phyloP scores from a whole-genome alignment of 345 rosid species.

The Lepidium africanum region DNA sequence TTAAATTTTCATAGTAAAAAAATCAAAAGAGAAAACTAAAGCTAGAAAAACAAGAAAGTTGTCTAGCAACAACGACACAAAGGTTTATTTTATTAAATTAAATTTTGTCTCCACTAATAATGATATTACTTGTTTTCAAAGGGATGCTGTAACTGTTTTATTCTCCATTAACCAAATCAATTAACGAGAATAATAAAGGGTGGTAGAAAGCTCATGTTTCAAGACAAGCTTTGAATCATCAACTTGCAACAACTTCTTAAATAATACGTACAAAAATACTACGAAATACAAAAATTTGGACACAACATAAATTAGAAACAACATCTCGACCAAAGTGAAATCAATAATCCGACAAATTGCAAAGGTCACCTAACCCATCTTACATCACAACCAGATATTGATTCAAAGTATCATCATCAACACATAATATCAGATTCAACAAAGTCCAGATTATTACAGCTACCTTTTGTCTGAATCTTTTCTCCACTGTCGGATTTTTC shows the following conservation, averaged over 20 bases:
- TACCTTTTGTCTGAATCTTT: not conserved
- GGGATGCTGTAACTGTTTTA: conserved; percentile 16
- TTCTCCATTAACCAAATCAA: conserved; percentile 5
- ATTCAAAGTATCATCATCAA: not conserved
- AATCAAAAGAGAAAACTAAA: not conserved
- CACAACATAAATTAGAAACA: not conserved
- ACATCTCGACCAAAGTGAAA: conserved; percentile 5
- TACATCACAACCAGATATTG: conserved; percentile 6
- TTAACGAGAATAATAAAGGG: conserved; percentile 2
- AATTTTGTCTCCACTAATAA: not conserved
- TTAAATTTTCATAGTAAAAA: not conserved
- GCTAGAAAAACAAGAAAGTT: not conserved
- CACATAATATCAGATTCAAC: not conserved
- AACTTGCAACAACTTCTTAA: conserved; percentile 10
- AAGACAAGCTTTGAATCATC: conserved; percentile 13
- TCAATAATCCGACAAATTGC: conserved; percentile 22
- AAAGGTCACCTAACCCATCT: conserved; percentile 20
- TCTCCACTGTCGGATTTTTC: conserved; percentile 1
- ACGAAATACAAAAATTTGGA: not conserved
- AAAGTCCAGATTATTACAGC: not conserved
- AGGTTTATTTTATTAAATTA: not conserved
- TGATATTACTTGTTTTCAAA: conserved; percentile 19
- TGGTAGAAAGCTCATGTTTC: conserved; percentile 22
- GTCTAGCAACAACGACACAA: not conserved
- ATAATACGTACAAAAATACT: not conserved